A percentile compares a stretch with the other conserved stretches of the same genome.
These are phyloP conservation scores for Tylopilus rubrobrunneus DNA, from an alignment of 768 basidiomycete genomes.

Conservation along the genomic window DNA sequence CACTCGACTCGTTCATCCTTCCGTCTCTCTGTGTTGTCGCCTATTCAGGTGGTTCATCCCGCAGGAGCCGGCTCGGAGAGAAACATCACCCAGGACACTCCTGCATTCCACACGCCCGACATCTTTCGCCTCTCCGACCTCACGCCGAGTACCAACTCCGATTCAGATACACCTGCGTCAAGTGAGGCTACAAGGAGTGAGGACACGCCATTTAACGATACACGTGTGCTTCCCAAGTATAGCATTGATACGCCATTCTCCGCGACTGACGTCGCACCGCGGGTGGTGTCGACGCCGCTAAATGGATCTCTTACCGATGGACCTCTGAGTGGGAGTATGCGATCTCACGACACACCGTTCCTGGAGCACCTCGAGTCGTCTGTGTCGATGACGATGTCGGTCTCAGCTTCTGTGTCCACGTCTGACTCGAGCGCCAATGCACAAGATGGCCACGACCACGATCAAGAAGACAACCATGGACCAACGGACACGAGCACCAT, in stretches of 20 bases:
- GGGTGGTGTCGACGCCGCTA: slow-evolving; percentile 10
- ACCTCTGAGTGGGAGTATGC: neutral
- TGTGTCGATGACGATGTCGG: slow-evolving; percentile 11
- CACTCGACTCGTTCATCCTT: slow-evolving; percentile 16
- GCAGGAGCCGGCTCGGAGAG: neutral
- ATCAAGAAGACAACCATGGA: neutral
- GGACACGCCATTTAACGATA: slow-evolving; percentile 22
- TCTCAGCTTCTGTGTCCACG: slow-evolving; percentile 5
- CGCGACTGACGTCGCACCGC: slow-evolving; percentile 5
- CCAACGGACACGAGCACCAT: slow-evolving; percentile 5
- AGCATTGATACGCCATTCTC: slow-evolving; percentile 8
- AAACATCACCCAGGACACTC: neutral
- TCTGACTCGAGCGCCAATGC: slow-evolving; percentile 8
- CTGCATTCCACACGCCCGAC: slow-evolving; percentile 10
- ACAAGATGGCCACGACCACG: neutral
- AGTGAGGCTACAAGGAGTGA: slow-evolving; percentile 8
- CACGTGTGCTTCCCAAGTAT: slow-evolving; percentile 14
- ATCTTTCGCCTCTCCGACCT: slow-evolving; percentile 18
- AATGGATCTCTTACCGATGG: neutral
- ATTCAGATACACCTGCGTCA: slow-evolving; percentile 10
- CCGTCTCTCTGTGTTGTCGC: slow-evolving; percentile 22
- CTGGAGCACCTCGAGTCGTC: slow-evolving; percentile 22
- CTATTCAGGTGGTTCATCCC: neutral
- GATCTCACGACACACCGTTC: slow-evolving; percentile 14
- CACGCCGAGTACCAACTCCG: neutral